Evolutionary conservation across 78 protist species (phyloP).

Genomic region (slime mould (Dictyostelium discoideum)): DNA sequence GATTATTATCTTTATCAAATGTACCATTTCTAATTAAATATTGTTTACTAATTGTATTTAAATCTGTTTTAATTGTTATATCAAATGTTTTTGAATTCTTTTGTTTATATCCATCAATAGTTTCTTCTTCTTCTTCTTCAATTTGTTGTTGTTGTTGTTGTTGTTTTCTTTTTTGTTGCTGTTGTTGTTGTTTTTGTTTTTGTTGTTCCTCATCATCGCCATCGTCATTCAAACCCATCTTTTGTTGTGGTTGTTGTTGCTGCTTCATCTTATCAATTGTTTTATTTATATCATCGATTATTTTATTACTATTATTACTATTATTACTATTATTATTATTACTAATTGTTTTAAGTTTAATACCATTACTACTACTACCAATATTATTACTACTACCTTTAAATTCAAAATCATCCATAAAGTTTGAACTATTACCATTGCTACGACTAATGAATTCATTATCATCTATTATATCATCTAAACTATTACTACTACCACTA

Average conservation of each 20-base stretch:
- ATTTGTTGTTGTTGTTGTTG: background rate
- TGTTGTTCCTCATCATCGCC: background rate
- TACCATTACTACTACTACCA: background rate
- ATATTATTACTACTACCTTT: constrained; percentile 2
- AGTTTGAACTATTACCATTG: background rate
- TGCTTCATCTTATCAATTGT: background rate
- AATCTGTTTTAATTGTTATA: constrained; percentile 31
- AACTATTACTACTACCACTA: background rate
- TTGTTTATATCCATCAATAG: constrained; percentile 60
- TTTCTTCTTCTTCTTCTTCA: background rate
- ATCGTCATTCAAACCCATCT: background rate
- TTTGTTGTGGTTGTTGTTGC: background rate
- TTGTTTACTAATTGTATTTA: background rate
- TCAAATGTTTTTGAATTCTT: constrained; percentile 68
- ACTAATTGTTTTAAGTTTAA: background rate
- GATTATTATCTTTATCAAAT: constrained; percentile 20
- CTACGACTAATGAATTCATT: background rate
- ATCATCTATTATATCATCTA: background rate
- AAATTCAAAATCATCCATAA: constrained; percentile 12
- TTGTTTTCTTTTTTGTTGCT: background rate
- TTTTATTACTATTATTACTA: background rate
- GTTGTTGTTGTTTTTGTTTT: background rate
- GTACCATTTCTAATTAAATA: constrained; percentile 50
- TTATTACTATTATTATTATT: background rate
- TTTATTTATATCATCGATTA: background rate